These are phyloP conservation scores for Ramularia endophylla DNA, from an alignment of 2,329 filamentous ascomycete species.

Conservation along the genomic window DNA sequence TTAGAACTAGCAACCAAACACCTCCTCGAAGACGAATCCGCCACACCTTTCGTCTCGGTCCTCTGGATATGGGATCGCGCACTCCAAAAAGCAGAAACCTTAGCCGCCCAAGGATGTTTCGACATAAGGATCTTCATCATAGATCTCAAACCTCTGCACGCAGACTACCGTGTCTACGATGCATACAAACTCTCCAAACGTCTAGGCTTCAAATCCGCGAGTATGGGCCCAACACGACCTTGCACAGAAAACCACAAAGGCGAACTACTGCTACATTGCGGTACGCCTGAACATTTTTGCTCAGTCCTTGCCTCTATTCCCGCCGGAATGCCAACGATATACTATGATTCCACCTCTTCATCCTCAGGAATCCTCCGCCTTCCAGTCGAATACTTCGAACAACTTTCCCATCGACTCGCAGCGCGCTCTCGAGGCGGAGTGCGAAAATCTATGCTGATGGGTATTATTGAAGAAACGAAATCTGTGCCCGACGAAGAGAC, in stretches of 20 bases:
- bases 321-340: neutral
- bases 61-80: conserved; percentile 1
- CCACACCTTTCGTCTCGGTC: conserved; percentile 1
- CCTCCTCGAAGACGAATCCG: neutral
- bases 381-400: neutral
- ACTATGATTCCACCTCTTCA: neutral
- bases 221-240: neutral
- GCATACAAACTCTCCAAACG: neutral
- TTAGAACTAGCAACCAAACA: conserved; percentile 1
- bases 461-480: neutral
- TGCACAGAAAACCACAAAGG: conserved; percentile 1
- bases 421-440: neutral
- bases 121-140: conserved; percentile 1
- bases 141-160: neutral
- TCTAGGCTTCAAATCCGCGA: neutral
- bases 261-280: neutral
- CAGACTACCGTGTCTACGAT: neutral
- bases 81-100: neutral
- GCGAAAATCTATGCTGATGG: neutral
- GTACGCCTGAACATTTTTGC: neutral
- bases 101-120: neutral
- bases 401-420: neutral
- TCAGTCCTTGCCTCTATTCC: neutral
- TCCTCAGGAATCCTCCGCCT: neutral
- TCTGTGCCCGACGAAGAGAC: neutral